Base-by-base conservation (phyloP, 2,329 filamentous ascomycete genomes). In the Paraphoma chrysanthemicola region DNA sequence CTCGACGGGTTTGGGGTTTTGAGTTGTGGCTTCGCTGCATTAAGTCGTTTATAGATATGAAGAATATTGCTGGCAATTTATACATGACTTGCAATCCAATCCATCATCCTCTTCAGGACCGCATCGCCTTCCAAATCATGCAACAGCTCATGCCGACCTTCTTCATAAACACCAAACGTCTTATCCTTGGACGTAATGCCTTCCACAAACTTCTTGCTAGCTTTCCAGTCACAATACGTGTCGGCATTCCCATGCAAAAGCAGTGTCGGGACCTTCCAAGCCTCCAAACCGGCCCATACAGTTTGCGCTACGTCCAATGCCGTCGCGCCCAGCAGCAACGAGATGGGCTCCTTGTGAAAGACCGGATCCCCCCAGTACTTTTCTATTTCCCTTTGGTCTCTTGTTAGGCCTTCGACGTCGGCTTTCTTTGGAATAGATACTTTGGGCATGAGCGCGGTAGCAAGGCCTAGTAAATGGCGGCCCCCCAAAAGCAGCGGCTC, bases 131-230 rank as follows among this genome's bases (percentile, higher is more conserved):
- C 47, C 17, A 50, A 31, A 38, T 54, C 55, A 51, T 54, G 51
- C 23, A 57, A 44, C 29, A 57, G 39, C 38, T 57, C 55, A 43
- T 57, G 55, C 30, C 55, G 41, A 8, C 51, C 55, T n/a, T 50
- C 51, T 12, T 8, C 43, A 48, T 54, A 54, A 10, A 54, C 43
- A 14, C 42, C 33, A 14, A 57, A 45, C 6, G 14, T 33, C 38
- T 51, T 57, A 31, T 54, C 51, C 39, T 23, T 14, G 3, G 31
- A 49, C n/a, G 14, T 18, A 28, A 54, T 57, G 12, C 23, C 45
- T 6, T 23, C 11, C 2, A 54, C 47, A 43, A 54, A 51, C 44
- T 43, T 48, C 39, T 54, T 42, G 31, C 55, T 57, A 1, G 42
- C 51, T n/a, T 14, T 57, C 51, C 47, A 51, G 29, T 54, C 55